Conservation (phyloP, 1,284 basidiomycete species). For the Stereum hirsutum region DNA sequence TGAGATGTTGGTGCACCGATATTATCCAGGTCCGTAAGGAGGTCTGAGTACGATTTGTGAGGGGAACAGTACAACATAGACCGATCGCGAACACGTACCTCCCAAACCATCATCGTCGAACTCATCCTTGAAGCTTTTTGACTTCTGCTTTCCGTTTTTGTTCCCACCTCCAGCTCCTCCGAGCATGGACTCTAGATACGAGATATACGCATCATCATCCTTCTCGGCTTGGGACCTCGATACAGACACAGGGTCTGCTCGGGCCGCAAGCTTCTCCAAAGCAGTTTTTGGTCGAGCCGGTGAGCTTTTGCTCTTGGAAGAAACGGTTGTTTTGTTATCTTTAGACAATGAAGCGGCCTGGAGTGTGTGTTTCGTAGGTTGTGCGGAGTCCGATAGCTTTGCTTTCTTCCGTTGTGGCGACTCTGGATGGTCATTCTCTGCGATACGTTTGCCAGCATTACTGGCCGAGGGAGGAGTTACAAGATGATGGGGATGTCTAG, state of each 20-base stretch:
- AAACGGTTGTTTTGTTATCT: not conserved
- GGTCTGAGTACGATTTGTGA: too few species aligned
- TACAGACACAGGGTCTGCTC: constrained; percentile 12
- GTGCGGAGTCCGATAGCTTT: constrained; percentile 3
- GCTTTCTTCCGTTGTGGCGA: constrained; percentile 14
- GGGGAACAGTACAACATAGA: too few species aligned
- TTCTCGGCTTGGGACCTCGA: constrained; percentile 34
- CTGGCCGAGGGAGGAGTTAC: constrained; percentile 14
- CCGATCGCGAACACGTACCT: constrained; percentile 40
- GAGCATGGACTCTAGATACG: constrained; percentile 67
- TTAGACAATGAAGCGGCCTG: not conserved
- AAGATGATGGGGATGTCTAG: too few species aligned
- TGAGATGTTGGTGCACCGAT: constrained; percentile 30
- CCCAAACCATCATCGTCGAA: constrained; percentile 58
- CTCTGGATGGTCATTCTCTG: constrained; percentile 10
- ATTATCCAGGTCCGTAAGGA: constrained; percentile 36
- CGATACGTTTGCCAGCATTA: constrained; percentile 6
- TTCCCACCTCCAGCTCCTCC: constrained; percentile 40
- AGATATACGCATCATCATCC: constrained; percentile 72
- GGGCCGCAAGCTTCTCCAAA: constrained; percentile 24
- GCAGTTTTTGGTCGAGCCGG: constrained; percentile 15
- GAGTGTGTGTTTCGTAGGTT: not conserved
- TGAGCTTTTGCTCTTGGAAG: constrained; percentile 2
- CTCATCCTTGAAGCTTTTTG: constrained; percentile 47
- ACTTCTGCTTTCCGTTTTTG: constrained; percentile 22